Evolutionary conservation across 352 stramenopile genomes (phyloP), one percentile per base, ranked within the genome.

Genomic region (Bremia lactucae): DNA sequence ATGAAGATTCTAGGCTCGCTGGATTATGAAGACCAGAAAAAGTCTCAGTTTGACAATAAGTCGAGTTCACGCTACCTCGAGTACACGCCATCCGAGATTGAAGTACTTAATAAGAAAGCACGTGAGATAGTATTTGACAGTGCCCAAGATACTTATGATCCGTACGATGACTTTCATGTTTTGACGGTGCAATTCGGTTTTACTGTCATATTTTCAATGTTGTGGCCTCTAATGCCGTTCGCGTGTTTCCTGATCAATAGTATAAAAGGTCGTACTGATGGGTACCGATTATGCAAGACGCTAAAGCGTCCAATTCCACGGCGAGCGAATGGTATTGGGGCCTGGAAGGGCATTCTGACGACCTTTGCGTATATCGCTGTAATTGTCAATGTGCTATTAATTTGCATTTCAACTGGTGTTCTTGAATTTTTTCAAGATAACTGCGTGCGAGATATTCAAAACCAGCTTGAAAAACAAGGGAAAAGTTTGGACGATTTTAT

Each of bases 1-100:
- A 83, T 89, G 68, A 87, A 87, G 38, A 88, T 92, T 36, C 45
- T 92, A 9, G 80, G 77, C 3, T 76, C 76, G 11, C 34, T 92
- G 21, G 72, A 88, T 40, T 92, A 92, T 26, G 68, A 81, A 46
- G 64, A 86, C 38, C 44, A 81, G 24, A 79, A 79, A 29, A 52
- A 52, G 8, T 80, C 73, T 1, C 77, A 89, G 42, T 85, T 89
- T 42, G 64, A 61, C 13, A 89, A 83, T 52, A 81, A 81, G 46
- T 71, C 67, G 9, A 66, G 67, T 24, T 72, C 72, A 14, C 65
- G 72, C 6, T 85, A 83, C 49, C 52, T 85, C 6, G 68, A 82
- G 46, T 79, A 83, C 36, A 73, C 59, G 11, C 62, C 65, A 18
- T 56, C 47, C 15, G 64, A 83, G 36, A 79, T 85, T 14, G 72